Base-by-base conservation (phyloP, 2,329 filamentous ascomycete genomes). In the Tolypocladium tundrense region DNA sequence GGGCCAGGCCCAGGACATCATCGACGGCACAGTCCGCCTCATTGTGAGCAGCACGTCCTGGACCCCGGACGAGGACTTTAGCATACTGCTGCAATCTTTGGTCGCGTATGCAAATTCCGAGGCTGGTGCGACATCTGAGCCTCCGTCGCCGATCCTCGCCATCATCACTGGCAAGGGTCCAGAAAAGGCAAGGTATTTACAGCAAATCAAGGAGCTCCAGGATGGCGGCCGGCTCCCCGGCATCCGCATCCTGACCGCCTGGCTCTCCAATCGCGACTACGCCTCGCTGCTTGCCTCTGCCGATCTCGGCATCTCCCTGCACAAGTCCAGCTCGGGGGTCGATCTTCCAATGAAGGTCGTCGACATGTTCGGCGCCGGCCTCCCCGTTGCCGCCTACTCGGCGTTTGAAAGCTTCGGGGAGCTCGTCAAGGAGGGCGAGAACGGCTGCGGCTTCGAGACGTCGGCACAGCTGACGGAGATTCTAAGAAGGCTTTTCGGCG, bases 341-440 rank as follows among this genome's bases (percentile, higher is more conserved):
- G 94, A 99, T 72, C 77, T 99, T 24, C 94, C 94, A 0, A 99
- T 99, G 94, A 99, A 99, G 74, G 91, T 99, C 1, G 92, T 99
- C 16, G 94, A 99, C 70, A 97, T 99, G 92, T 97, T 99, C 70
- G 94, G 94, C 2, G 88, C 92, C 0, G 94, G 93, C 0, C 76
- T 99, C 35, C 94, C 94, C 0, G 94, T 99, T 0, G 86, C 88
- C 0, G 93, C 91, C 4, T 97, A 94, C 80, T 84, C 83, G 33
- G 81, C 82, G 2, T 99, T 96, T 68, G 86, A 92, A 68, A 93
- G 92, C 61, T 96, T 96, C 80, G 78, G 83, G 2, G 94, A 99
- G 74, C 77, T 99, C n/a, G 89, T 99, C 33, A 87, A 82, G 56
- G 92, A 97, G 66, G 88, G 89, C 0, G 78, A 86, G 43, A 97